Base-by-base conservation (phyloP, 805 yeast species). In the Starmerella bombi region DNA sequence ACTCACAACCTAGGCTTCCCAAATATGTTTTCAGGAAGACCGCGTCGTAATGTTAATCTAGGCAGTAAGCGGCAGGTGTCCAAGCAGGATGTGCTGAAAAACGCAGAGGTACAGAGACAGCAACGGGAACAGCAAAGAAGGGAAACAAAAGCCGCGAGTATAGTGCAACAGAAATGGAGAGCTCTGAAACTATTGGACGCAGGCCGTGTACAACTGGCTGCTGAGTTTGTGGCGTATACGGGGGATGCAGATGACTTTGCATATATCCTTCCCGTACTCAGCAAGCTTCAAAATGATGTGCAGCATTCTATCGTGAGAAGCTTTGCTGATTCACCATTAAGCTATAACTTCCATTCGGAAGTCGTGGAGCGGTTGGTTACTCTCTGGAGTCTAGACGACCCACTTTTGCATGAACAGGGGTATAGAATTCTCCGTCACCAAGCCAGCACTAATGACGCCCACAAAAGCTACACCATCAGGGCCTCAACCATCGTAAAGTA, bases 11-110 rank as follows among this genome's bases (percentile, higher is more conserved):
- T n/a, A n/a, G n/a, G n/a, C n/a, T 23, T 23, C 31, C n/a, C n/a
- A 10, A 12, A 28, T 42, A 75, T 77, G 61, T 82, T 81, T 61
- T 70, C 75, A 9, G 93, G 93, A 4, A 76, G 73, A 49, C 64
- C 74, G 16, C 63, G 65, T 38, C 69, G 74, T 46, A 64, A 74
- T 39, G 72, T 80, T 46, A 80, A 88, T 63, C 66, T 74, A 50
- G 70, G 88, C 53, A 62, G 78, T 56, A 48, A 66, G 50, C 46
- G 58, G 59, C 59, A 52, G 53, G 52, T 58, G 38, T 40, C 60
- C 45, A 53, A 68, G 57, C 59, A 63, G 41, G 57, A 69, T 50
- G 64, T 69, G 37, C 59, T 88, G n/a, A 72, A 70, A 43, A 74
- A 71, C 48, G 76, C 93, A 3, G 72, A 73, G 49, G 61, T 62